Conservation (phyloP, 1,284 basidiomycete species). For the Fomitopsis palustris region DNA sequence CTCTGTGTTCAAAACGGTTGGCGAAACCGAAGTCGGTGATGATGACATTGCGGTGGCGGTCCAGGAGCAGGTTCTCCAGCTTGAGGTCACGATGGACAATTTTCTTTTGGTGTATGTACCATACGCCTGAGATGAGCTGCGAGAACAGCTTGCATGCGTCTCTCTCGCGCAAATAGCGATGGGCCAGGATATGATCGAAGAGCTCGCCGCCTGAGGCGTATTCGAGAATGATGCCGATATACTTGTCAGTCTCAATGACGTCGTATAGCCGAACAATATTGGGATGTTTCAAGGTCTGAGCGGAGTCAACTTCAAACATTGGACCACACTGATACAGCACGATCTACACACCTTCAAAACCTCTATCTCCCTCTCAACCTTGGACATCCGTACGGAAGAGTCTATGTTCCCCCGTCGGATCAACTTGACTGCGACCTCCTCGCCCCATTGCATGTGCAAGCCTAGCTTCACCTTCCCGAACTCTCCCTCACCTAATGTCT, state of each 20-base stretch:
- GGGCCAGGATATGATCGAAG: constrained; percentile 98
- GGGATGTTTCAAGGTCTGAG: constrained; percentile 89
- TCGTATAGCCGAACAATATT: constrained; percentile 99
- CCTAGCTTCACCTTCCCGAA: constrained; percentile 99
- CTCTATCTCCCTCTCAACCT: constrained; percentile 97
- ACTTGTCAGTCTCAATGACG: constrained; percentile 99
- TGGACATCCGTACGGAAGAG: constrained; percentile 82
- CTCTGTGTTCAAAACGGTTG: constrained; percentile 89
- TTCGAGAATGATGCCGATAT: constrained; percentile 99
- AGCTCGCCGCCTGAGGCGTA: constrained; percentile 98
- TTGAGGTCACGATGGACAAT: constrained; percentile 99
- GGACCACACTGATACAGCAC: constrained; percentile 10
- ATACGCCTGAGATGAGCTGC: constrained; percentile 97
- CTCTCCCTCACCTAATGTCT: constrained; percentile 97
- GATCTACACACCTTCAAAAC: constrained; percentile 77
- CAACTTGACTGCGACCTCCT: constrained; percentile 99
- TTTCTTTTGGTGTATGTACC: constrained; percentile 99
- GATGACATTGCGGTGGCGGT: constrained; percentile 97
- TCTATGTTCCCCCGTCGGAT: constrained; percentile 94
- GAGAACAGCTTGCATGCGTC: constrained; percentile 97
- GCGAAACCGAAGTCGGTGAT: constrained; percentile 99
- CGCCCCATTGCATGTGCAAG: constrained; percentile 90
- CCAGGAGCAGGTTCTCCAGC: constrained; percentile 95
- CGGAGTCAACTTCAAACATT: constrained; percentile 8
- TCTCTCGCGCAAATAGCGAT: constrained; percentile 93